phyloP scores from a whole-genome alignment of 73 alveolate genomes.

The Stentor coeruleus region DNA sequence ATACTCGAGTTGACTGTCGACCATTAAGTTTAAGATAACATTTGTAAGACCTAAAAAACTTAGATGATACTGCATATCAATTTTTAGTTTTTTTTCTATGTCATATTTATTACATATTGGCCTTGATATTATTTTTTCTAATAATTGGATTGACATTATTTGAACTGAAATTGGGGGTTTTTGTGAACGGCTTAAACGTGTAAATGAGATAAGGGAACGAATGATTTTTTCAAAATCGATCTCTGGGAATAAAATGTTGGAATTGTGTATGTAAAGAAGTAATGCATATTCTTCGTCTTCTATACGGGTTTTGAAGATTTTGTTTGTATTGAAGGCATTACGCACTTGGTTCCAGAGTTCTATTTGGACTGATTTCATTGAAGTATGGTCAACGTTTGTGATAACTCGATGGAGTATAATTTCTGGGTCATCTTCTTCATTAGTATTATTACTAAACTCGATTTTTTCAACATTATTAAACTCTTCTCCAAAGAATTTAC shows the following conservation, averaged over 20 bases:
- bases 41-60: conserved; percentile 19
- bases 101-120: neutral
- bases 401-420: too few species aligned
- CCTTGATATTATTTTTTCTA: conserved; percentile 22
- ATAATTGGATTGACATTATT: neutral
- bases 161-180: neutral
- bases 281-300: neutral
- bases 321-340: neutral
- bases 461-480: neutral
- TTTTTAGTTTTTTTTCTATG: neutral
- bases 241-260: too few species aligned
- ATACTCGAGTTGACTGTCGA: neutral
- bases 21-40: neutral
- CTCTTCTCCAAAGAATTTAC: neutral
- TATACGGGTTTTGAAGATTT: neutral
- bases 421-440: neutral
- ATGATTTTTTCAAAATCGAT: neutral
- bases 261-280: neutral
- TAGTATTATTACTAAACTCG: too few species aligned
- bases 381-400: too few species aligned
- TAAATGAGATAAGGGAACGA: neutral
- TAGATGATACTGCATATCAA: neutral
- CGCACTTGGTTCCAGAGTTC: neutral
- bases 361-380: neutral
- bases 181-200: neutral